Base-by-base conservation (phyloP, 2,329 filamentous ascomycete genomes). In the Elsinoe necatrix region DNA sequence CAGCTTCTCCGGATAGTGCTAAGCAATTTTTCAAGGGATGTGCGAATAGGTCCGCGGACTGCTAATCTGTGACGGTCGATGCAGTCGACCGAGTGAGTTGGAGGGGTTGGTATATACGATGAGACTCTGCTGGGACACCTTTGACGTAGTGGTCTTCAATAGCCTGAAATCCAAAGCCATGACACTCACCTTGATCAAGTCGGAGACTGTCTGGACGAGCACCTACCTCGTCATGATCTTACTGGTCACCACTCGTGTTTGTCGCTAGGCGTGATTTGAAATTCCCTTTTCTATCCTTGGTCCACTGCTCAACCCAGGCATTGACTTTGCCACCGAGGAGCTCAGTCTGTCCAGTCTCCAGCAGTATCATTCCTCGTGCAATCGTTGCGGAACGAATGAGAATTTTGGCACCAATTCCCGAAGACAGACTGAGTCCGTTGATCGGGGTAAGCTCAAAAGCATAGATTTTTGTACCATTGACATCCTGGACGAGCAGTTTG, bases 281-380 rank as follows among this genome's bases (percentile, higher is more conserved):
- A 61, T 81, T 80, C 50, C 77, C 78, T 69, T 95, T 84, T 61
- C 87, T 79, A 1, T 82, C 82, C 12, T 84, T 81, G 47, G 78
- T 77, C 92, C 92, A 97, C 6, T 77, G 77, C 66, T 82, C 84
- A 66, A 97, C 88, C 77, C 90, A 81, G 0, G 75, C 76, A 56
- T 96, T 90, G 43, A 97, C 80, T 72, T 88, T 95, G 0, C 93
- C 93, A 1, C 93, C 93, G n/a, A 96, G 71, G 1, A 95, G 67
- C n/a, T 80, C 77, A 55, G 83, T 84, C 57, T 71, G 82, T 1
- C 73, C 74, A 1, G 88, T 84, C 60, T 89, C 85, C 18, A 98
- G 74, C 70, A 97, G 72, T n/a, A 95, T 65, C 51, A 87, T 80
- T 0, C 90, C 93, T 57, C 92, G 78, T 4, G 87, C 82, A 2